These are phyloP conservation scores for Meyerozyma guilliermondii DNA, from an alignment of 1,139 yeast species.

Conservation along the genomic window DNA sequence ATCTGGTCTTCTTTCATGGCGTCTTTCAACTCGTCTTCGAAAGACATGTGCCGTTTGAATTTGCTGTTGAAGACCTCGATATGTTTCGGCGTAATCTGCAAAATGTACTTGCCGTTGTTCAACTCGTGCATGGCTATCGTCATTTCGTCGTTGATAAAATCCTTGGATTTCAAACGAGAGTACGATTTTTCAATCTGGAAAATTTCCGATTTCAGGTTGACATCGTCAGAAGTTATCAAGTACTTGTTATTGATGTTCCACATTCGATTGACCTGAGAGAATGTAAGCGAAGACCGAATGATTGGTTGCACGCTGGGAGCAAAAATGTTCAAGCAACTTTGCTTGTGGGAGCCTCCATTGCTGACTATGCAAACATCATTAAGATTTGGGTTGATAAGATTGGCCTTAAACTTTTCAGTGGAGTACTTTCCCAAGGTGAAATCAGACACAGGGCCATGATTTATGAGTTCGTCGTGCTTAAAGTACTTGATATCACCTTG, in stretches of 20 bases:
- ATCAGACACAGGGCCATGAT: constrained; percentile 72
- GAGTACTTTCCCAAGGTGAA: constrained; percentile 64
- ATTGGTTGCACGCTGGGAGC: constrained; percentile 61
- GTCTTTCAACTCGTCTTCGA: constrained; percentile 17
- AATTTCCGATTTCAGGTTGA: constrained; percentile 61
- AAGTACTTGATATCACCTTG: constrained; percentile 34
- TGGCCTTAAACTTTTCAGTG: constrained; percentile 50
- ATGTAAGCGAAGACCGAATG: constrained; percentile 66
- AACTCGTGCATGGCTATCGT: constrained; percentile 67
- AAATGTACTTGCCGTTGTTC: constrained; percentile 53
- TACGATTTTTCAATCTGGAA: constrained; percentile 68
- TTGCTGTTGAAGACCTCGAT: constrained; percentile 61
- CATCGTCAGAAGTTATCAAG: constrained; percentile 69
- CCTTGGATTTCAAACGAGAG: constrained; percentile 57
- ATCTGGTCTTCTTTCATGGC: constrained; percentile 44
- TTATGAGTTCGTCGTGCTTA: constrained; percentile 51
- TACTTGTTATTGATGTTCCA: constrained; percentile 61
- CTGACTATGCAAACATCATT: constrained; percentile 65
- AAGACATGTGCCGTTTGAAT: constrained; percentile 41
- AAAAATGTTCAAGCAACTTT: constrained; percentile 55
- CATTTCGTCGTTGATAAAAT: constrained; percentile 57
- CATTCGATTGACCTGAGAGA: constrained; percentile 69
- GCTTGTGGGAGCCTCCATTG: constrained; percentile 59
- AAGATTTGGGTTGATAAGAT: constrained; percentile 62
- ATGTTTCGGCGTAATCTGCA: constrained; percentile 70